Percentiles rank a stretch among this genome's conserved stretches.
phyloP scores from a whole-genome alignment of 805 yeast species.

The Candida stauntonica region DNA sequence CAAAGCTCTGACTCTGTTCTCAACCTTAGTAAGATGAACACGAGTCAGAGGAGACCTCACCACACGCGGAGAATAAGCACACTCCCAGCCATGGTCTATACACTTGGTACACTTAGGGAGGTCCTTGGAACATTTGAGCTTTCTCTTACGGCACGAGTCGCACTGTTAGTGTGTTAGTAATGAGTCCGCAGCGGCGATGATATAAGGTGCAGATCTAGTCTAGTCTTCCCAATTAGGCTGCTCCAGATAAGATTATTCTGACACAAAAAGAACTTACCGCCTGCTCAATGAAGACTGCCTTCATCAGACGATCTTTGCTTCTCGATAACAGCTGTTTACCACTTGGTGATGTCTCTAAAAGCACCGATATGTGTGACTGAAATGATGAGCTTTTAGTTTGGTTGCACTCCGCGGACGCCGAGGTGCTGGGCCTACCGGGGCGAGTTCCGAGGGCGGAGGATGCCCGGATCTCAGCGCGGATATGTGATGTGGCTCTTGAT shows the following conservation, averaged over 20 bases:
- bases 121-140: conserved; percentile 76
- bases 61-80: conserved; percentile 73
- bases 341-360: neutral
- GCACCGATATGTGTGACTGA: no score
- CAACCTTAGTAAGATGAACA: conserved; percentile 74
- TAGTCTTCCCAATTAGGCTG: no score
- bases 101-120: conserved; percentile 76
- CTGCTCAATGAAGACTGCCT: conserved; percentile 27
- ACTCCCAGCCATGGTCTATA: conserved; percentile 63
- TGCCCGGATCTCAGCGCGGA: no score
- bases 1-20: conserved; percentile 45
- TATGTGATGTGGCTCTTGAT: no score
- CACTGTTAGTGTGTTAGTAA: conserved; percentile 36
- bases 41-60: conserved; percentile 80
- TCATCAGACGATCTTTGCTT: conserved; percentile 8
- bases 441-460: no score
- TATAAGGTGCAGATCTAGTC: neutral
- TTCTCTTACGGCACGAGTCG: conserved; percentile 78
- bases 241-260: no score
- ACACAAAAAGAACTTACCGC: conserved; percentile 20
- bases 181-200: neutral
- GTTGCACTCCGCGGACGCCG: no score
- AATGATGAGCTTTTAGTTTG: no score
- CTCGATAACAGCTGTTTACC: neutral
- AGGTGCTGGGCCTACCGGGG: no score